A percentile compares a stretch with the other conserved stretches of the same genome.
Evolutionary conservation across 2,329 filamentous ascomycete genomes (phyloP).

Genomic region (Monosporascus sp.): DNA sequence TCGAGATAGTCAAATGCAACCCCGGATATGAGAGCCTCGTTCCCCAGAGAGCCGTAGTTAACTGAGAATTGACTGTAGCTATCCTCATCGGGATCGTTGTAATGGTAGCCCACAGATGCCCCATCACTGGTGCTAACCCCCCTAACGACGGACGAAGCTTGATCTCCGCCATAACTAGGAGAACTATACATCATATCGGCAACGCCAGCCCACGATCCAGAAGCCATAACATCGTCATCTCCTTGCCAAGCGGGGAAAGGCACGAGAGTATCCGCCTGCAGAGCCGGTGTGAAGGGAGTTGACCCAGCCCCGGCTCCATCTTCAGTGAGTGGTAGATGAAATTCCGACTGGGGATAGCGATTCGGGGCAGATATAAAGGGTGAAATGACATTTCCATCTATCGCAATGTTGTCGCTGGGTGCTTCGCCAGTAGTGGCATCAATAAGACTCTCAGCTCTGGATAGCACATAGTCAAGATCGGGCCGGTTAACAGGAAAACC

Average conservation of each 20-base stretch:
- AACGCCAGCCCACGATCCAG: background rate
- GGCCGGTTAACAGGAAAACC: background rate
- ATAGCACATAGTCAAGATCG: background rate
- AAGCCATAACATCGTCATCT: background rate
- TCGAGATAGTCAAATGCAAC: background rate
- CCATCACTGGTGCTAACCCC: background rate
- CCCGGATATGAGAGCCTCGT: background rate
- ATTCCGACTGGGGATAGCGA: background rate
- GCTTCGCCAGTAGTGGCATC: background rate
- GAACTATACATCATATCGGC: no score
- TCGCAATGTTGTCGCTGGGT: background rate
- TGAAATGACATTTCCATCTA: background rate
- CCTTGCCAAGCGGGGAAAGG: background rate
- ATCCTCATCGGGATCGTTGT: background rate
- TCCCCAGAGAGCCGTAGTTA: background rate
- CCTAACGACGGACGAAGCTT: background rate
- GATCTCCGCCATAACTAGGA: background rate
- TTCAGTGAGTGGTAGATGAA: background rate
- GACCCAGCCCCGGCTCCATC: background rate
- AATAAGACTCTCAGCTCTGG: background rate
- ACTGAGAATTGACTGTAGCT: background rate
- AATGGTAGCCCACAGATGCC: background rate
- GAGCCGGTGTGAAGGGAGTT: background rate
- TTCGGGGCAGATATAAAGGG: background rate
- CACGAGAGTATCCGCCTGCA: background rate